These are phyloP conservation scores for Gymnopus androsaceus DNA, from an alignment of 1,284 basidiomycete genomes.

Conservation along the genomic window DNA sequence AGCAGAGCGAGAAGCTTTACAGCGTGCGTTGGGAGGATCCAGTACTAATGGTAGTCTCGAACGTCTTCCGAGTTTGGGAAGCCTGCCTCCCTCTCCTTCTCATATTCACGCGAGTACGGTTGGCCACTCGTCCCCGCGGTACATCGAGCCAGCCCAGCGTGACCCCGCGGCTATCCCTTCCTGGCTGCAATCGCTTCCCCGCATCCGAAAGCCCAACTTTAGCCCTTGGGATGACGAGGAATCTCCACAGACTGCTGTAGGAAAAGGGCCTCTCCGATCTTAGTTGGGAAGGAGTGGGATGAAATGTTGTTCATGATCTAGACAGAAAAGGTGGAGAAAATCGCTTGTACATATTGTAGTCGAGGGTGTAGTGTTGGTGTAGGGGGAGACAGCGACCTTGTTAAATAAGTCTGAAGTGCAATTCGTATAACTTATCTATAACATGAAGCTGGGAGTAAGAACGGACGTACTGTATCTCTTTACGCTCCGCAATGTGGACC, in stretches of 20 bases:
- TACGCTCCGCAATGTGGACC: no score
- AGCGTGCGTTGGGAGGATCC: slow-evolving; percentile 67
- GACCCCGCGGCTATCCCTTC: slow-evolving; percentile 43
- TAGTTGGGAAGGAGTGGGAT: slow-evolving; percentile 1
- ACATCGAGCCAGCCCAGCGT: slow-evolving; percentile 30
- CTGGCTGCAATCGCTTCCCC: slow-evolving; percentile 57
- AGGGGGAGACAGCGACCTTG: slow-evolving; percentile 3
- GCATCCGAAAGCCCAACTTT: slow-evolving; percentile 58
- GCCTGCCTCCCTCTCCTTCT: slow-evolving; percentile 62
- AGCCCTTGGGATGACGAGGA: slow-evolving; percentile 72
- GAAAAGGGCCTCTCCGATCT: not conserved
- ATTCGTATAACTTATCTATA: slow-evolving; percentile 18
- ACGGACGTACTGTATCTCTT: no score
- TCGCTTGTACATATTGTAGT: slow-evolving; percentile 2
- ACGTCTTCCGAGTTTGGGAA: slow-evolving; percentile 68
- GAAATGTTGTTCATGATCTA: slow-evolving; percentile 7
- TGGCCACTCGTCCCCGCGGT: slow-evolving; percentile 21
- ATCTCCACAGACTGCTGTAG: slow-evolving; percentile 13
- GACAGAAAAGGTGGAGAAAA: not conserved
- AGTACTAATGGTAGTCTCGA: slow-evolving; percentile 73
- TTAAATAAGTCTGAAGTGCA: slow-evolving; percentile 14
- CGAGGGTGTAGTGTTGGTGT: not conserved
- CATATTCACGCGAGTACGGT: slow-evolving; percentile 38
- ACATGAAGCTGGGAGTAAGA: no score
- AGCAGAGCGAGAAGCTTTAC: slow-evolving; percentile 77